Evolutionary conservation across 495 filamentous ascomycete genomes (phyloP), one percentile per base, ranked within the genome.

Genomic region (Geoglossum glabrum): DNA sequence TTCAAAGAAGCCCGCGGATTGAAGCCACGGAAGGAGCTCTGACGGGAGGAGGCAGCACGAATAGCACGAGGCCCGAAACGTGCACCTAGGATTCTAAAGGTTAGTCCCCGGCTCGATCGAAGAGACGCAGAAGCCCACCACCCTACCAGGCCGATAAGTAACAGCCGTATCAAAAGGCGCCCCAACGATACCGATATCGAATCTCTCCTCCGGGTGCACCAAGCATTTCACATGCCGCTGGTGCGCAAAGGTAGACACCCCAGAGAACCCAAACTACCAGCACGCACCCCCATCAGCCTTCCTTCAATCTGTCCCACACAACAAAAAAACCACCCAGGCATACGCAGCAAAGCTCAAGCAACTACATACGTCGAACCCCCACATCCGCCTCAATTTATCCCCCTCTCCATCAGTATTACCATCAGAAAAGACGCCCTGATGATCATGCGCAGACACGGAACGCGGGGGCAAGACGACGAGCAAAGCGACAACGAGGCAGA

Each of bases 151-250:
- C 45, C 60, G 10, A 47, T 61, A 62, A 46, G 40, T 62, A 25
- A 62, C 60, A 54, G 67, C 69, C 0, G 75, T 78, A 63, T 78
- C 75, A 61, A 77, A 78, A 7, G 75, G 75, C 6, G 74, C 75
- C 1, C 69, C 69, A 0, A 71, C 45, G n/a, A 71, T 60, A 3
- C 63, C 69, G 40, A 71, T 67, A 57, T 71, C 69, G 45, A 64
- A 67, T 3, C 56, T 43, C 13, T 49, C 62, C 13, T 60, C 43
- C 25, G 56, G 46, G 10, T 65, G 61, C 5, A 58, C 57, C 43
- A 70, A 66, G 56, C 69, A 71, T 55, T 67, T 68, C n/a, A 76
- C 69, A 61, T 76, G 72, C 0, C 72, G 73, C 7, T 76, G 49
- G 60, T 72, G 72, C 0, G 75, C 74, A 60, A 73, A 78, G 0